Evolutionary conservation across 768 basidiomycete genomes (phyloP).

Genomic region (Arthromyces matolae): DNA sequence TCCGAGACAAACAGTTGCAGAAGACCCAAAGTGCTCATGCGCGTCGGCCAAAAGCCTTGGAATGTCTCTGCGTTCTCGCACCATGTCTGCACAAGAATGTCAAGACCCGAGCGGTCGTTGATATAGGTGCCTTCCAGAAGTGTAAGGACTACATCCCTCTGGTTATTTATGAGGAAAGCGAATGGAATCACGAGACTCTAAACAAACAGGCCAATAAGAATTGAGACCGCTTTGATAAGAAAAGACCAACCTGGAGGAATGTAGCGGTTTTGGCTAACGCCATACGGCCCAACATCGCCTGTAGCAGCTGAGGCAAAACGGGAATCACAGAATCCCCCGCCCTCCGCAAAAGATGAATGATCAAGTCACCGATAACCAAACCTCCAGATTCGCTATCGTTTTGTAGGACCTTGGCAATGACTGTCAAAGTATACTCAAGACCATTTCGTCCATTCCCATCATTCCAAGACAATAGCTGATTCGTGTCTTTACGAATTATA

Average conservation of each 20-base stretch:
- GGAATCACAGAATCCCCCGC: constrained; percentile 79
- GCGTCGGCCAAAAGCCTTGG: constrained; percentile 91
- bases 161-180: constrained; percentile 87
- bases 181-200: constrained; percentile 91
- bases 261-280: constrained; percentile 83
- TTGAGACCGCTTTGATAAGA: neutral
- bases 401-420: constrained; percentile 76
- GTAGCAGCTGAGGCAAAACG: constrained; percentile 82
- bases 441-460: constrained; percentile 68
- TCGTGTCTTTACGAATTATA: constrained; percentile 82
- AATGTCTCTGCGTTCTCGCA: constrained; percentile 93
- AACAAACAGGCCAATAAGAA: neutral
- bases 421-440: constrained; percentile 65
- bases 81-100: constrained; percentile 89
- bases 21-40: constrained; percentile 81
- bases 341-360: constrained; percentile 86
- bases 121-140: constrained; percentile 69
- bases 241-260: constrained; percentile 70
- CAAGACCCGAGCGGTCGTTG: constrained; percentile 64
- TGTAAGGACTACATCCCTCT: constrained; percentile 73
- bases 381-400: constrained; percentile 89
- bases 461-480: constrained; percentile 76
- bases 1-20: constrained; percentile 66
- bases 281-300: constrained; percentile 81
- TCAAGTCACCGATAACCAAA: constrained; percentile 89